Evolutionary conservation across 1,139 yeast genomes (phyloP), one percentile per base, ranked within the genome.

Genomic region (Suhomyces choctaworum): DNA sequence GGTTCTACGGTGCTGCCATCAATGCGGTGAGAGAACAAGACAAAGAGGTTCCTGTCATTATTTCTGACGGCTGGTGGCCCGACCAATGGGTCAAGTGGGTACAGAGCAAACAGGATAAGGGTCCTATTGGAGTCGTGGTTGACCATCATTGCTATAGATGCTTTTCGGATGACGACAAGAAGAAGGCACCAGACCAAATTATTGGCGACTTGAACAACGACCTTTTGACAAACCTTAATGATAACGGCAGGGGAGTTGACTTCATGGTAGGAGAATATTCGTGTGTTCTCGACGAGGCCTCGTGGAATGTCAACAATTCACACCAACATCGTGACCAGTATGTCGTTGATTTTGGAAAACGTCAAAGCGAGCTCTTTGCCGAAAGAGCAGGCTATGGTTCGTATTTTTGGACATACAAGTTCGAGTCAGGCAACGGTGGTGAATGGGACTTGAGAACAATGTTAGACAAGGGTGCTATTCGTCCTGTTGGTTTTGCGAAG

Each of bases 31-130:
- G 94, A 27, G 58, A 62, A 16, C 65, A 67, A 8, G 84, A 87
- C 51, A 37, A 56, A 0, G 62, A 62, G 4, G 60, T 88, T 19
- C 96, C 96, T 0, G 67, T 92, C 7, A 64, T 85, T 12, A 84
- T 92, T 32, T 86, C 96, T 2, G 97, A 92, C 56, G 96, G 96
- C 3, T 92, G 97, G 97, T 82, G 89, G 80, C 75, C 94, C 4
- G 76, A 76, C 42, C 86, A 78, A 52, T 87, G 92, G 89, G 81
- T 74, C 13, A 68, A 80, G 37, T 86, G 87, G 82, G 62, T 87
- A 5, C 70, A 69, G 41, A 56, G 61, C 6, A 52, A 58, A 12
- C 73, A 73, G 28, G 51, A 61, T 16, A 66, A 67, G 23, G 58
- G 62, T 22, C 54, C 65, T 16, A 48, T 78, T 14, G 92, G 92